Evolutionary conservation across 306 rosid species (phyloP).

Genomic region (Cicer bijugum): DNA sequence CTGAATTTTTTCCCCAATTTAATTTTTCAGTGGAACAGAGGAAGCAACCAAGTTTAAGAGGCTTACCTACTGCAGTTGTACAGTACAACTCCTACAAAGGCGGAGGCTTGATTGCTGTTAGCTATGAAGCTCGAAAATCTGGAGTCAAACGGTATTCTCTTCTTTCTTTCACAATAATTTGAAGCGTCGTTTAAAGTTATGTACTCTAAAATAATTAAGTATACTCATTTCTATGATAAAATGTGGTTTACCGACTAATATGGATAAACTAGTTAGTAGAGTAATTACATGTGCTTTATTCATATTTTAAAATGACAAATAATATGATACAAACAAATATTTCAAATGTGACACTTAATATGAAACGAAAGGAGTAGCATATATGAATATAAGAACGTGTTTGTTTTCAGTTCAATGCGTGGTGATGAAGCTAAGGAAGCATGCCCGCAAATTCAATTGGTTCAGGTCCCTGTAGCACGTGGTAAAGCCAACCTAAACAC

Average conservation of each 20-base stretch:
- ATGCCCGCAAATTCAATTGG: constrained; percentile 82
- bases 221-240: too few relatives aligned
- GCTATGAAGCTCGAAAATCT: constrained; percentile 85
- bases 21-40: constrained; percentile 79
- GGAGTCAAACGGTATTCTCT: constrained; percentile 82
- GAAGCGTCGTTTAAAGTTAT: too few relatives aligned
- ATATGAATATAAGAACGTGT: not conserved
- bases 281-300: too few relatives aligned
- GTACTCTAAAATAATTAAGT: too few relatives aligned
- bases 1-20: not conserved
- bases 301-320: too few relatives aligned
- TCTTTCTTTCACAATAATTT: not conserved
- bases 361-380: not conserved
- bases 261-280: too few relatives aligned
- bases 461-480: constrained; percentile 89
- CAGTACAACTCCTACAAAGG: constrained; percentile 94
- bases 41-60: constrained; percentile 78
- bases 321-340: too few relatives aligned
- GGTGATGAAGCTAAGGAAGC: constrained; percentile 88
- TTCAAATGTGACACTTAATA: too few relatives aligned
- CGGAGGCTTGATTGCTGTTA: constrained; percentile 89
- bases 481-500: constrained; percentile 91
- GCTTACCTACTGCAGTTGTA: constrained; percentile 83
- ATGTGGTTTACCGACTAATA: too few relatives aligned
- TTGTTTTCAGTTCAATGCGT: constrained; percentile 77